Conservation (phyloP, 306 rosid species). For the Bauhinia variegata region DNA sequence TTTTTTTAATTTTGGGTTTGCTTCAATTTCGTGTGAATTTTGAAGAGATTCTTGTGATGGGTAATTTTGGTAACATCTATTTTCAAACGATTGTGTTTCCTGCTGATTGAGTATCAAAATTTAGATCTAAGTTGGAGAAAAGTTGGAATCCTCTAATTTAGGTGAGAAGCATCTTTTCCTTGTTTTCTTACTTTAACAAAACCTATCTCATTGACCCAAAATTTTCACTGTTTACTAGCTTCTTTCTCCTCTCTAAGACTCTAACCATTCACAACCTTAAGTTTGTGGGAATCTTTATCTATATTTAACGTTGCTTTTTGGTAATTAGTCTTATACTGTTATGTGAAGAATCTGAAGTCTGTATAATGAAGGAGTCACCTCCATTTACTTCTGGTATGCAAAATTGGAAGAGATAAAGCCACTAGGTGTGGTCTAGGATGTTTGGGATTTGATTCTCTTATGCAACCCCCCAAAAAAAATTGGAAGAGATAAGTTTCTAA, state of each 20-base stretch:
- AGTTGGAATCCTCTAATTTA: slow-evolving; percentile 18
- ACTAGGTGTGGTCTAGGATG: too few relatives aligned
- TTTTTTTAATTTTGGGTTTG: slow-evolving; percentile 10
- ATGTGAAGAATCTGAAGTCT: not conserved
- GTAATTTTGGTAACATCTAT: slow-evolving; percentile 17
- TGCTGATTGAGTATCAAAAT: not conserved
- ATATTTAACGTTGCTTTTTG: slow-evolving; percentile 1
- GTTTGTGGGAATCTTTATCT: not conserved
- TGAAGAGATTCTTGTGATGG: not conserved
- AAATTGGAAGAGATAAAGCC: too few relatives aligned
- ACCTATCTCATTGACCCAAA: slow-evolving; percentile 4
- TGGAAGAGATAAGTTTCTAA: not conserved
- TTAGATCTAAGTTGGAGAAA: slow-evolving; percentile 29
- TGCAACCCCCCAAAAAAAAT: too few relatives aligned
- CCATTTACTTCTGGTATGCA: not conserved
- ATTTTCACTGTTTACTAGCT: slow-evolving; percentile 20
- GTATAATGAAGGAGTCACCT: not conserved
- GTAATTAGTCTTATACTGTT: not conserved
- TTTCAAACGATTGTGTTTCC: not conserved
- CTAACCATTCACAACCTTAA: not conserved
- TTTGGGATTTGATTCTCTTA: too few relatives aligned
- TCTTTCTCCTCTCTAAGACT: slow-evolving; percentile 3
- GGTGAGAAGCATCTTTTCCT: not conserved
- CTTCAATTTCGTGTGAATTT: not conserved
- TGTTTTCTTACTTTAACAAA: not conserved